These are phyloP conservation scores for Ormosia emarginata DNA, from an alignment of 306 rosid genomes.

Conservation along the genomic window DNA sequence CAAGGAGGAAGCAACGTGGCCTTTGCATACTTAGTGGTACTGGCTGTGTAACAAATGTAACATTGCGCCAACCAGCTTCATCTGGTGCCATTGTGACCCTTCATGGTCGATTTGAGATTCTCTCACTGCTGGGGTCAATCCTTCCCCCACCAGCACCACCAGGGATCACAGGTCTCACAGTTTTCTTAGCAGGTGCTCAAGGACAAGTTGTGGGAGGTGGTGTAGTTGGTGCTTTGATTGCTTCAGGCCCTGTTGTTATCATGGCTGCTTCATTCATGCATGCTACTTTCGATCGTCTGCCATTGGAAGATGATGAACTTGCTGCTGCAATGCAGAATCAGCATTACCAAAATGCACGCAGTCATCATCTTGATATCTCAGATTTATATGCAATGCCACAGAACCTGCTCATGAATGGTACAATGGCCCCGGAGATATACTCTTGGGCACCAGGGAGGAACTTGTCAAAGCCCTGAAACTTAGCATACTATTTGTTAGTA, in stretches of 20 bases:
- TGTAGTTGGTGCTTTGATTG: constrained; percentile 73
- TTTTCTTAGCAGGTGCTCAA: constrained; percentile 74
- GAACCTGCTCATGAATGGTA: constrained; percentile 61
- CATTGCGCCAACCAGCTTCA: constrained; percentile 65
- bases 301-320: constrained; percentile 66
- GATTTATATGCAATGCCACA: constrained; percentile 72
- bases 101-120: constrained; percentile 77
- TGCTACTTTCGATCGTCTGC: constrained; percentile 76
- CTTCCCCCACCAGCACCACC: constrained; percentile 87
- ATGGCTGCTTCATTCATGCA: constrained; percentile 89
- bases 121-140: constrained; percentile 68
- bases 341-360: constrained; percentile 58
- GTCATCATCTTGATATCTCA: constrained; percentile 59
- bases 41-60: constrained; percentile 78
- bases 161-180: constrained; percentile 69
- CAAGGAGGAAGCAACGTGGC: constrained; percentile 81
- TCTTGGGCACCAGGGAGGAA: constrained; percentile 61
- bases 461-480: constrained; percentile 57
- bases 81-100: constrained; percentile 73
- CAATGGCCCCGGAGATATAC: constrained; percentile 63
- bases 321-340: constrained; percentile 61
- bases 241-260: constrained; percentile 76
- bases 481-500: not conserved
- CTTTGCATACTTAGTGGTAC: constrained; percentile 73
- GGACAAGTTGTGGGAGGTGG: constrained; percentile 84